Base-by-base conservation (phyloP, 2,329 filamentous ascomycete genomes). In the Bipolaris gigantea region DNA sequence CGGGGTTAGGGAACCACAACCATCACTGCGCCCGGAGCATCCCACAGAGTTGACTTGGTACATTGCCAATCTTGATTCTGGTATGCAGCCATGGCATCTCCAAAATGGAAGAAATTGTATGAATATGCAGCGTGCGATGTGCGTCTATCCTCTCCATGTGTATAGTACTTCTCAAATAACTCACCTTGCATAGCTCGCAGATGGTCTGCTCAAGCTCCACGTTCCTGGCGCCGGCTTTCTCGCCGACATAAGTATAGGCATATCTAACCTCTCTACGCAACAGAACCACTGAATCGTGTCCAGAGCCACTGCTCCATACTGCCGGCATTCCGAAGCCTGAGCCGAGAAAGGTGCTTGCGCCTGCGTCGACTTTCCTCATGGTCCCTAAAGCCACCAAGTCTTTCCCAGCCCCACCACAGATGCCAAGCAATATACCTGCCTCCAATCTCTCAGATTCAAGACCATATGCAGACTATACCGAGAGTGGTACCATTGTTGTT, bases 181-280 rank as follows among this genome's bases (percentile, higher is more conserved):
- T 70, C 50, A 69, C 11, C 32, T 16, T 8, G 1, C 32, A n/a
- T 42, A 69, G 64, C 61, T 70, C 16, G 89, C 88, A 10, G 89
- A 92, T 71, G 88, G 87, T 5, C 80, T 92, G 2, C 79, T 90
- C 50, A 89, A 87, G 66, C 79, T 92, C 43, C 82, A 87, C 55
- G 81, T 87, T 8, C 80, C 85, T 10, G 81, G 83, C 42, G 87
- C 85, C 23, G 89, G 89, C 49, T 86, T 85, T 67, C 75, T 92
- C 34, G 77, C 85, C 34, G 87, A 90, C 68, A 78, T 86, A 48
- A 68, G 83, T 85, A 70, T 61, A 66, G 43, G 55, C 45, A 76
- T 64, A 71, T 74, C 66, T 33, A 16, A 5, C 2, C 7, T 5
- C 30, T 15, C 3, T 42, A 18, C 16, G 8, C 25, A 7, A 19